These are phyloP conservation scores for Clonostachys chloroleuca DNA, from an alignment of 2,329 filamentous ascomycete genomes.

Conservation along the genomic window DNA sequence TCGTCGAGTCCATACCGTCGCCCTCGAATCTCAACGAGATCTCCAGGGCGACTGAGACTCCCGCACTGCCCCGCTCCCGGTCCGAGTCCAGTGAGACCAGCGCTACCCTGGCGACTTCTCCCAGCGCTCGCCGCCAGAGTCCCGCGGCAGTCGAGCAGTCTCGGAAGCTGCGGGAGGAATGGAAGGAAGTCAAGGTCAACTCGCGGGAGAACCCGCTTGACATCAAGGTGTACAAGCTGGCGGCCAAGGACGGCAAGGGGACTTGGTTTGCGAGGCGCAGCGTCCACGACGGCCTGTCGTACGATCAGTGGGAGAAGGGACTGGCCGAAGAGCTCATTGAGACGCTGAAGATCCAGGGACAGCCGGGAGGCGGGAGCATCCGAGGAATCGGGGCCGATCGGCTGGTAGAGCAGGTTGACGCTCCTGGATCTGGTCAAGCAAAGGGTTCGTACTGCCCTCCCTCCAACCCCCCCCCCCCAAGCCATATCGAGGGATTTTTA, in stretches of 20 bases:
- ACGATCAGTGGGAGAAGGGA: conserved; percentile 72
- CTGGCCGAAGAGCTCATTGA: conserved; percentile 77
- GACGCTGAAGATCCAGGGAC: conserved; percentile 65
- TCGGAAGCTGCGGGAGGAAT: conserved; percentile 67
- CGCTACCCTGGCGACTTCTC: conserved; percentile 5
- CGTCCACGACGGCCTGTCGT: conserved; percentile 73
- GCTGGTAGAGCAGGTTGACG: conserved; percentile 58
- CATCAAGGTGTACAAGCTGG: conserved; percentile 76
- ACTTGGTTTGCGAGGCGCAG: conserved; percentile 87
- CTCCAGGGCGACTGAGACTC: neutral
- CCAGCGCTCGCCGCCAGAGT: conserved; percentile 2
- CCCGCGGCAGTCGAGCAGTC: conserved; percentile 38
- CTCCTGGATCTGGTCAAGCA: conserved; percentile 55
- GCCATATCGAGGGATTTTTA: neutral
- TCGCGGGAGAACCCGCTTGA: conserved; percentile 70
- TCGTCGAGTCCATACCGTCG: conserved; percentile 71
- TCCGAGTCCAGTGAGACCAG: conserved; percentile 44
- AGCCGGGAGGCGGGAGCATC: conserved; percentile 69
- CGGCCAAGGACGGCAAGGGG: conserved; percentile 74
- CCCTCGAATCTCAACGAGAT: conserved; percentile 16
- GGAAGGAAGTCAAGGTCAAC: conserved; percentile 79
- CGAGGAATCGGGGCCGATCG: conserved; percentile 82
- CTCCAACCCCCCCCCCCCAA: neutral
- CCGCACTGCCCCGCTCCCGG: conserved; percentile 14
- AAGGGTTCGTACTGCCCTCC: conserved; percentile 42